A percentile compares a stretch with the other conserved stretches of the same genome.
Conservation (phyloP, 345 rosid species). For the rapeseed (Brassica napus) region Da-Ae NC_063438.1:19825001-19825500, state of each 20-base stretch:
- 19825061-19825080: slow-evolving; percentile 18
- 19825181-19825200: slow-evolving; percentile 16
- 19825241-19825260: slow-evolving; percentile 20
- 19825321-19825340: slow-evolving; percentile 73
- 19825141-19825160: background rate
- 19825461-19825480: background rate
- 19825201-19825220: slow-evolving; percentile 13
- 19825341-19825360: slow-evolving; percentile 80
- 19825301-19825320: slow-evolving; percentile 49
- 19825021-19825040: slow-evolving; percentile 23
- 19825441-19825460: slow-evolving; percentile 46
- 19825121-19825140: slow-evolving; percentile 5
- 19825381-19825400: slow-evolving; percentile 54
- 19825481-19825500: background rate
- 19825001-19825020: background rate
- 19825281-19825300: slow-evolving; percentile 40
- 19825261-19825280: background rate
- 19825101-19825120: slow-evolving; percentile 7
- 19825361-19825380: slow-evolving; percentile 75
- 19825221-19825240: slow-evolving; percentile 11
- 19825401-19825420: slow-evolving; percentile 67
- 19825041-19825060: slow-evolving; percentile 6
- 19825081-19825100: slow-evolving; percentile 1
- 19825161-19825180: background rate
- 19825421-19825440: slow-evolving; percentile 28